Percentiles rank a stretch among this genome's conserved stretches.
phyloP scores from a whole-genome alignment of 495 filamentous ascomycete genomes.

The Entonaema liquescens region DNA sequence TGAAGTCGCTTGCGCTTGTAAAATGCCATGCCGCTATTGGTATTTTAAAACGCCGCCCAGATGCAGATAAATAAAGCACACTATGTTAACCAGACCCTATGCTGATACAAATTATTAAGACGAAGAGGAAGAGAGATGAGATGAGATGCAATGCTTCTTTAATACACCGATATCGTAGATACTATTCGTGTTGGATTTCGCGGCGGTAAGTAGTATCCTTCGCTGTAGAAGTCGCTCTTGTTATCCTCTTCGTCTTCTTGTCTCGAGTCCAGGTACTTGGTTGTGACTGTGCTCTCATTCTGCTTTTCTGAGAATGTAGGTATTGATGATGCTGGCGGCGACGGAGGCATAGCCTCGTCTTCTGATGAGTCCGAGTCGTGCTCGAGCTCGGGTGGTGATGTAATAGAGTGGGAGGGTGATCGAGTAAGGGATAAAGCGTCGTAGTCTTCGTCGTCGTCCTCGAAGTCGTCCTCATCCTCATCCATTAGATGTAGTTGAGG shows the following conservation, averaged over 20 bases:
- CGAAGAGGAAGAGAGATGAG: slow-evolving; percentile 37
- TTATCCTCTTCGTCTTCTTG: slow-evolving; percentile 47
- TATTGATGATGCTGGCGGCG: slow-evolving; percentile 73
- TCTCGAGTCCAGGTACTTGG: slow-evolving; percentile 56
- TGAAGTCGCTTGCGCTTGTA: slow-evolving; percentile 45
- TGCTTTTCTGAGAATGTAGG: slow-evolving; percentile 77
- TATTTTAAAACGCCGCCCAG: slow-evolving; percentile 57
- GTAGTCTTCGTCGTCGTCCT: slow-evolving; percentile 77
- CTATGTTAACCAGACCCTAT: slow-evolving; percentile 35
- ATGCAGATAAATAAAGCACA: slow-evolving; percentile 51
- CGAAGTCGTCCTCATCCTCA: slow-evolving; percentile 62
- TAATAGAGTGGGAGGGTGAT: slow-evolving; percentile 69
- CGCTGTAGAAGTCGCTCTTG: slow-evolving; percentile 64
- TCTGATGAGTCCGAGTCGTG: slow-evolving; percentile 72
- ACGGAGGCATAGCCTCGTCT: slow-evolving; percentile 81
- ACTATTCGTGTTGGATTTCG: slow-evolving; percentile 55
- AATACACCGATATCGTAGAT: slow-evolving; percentile 61
- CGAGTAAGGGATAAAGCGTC: slow-evolving; percentile 75
- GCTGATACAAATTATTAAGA: slow-evolving; percentile 42
- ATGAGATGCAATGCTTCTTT: slow-evolving; percentile 49
- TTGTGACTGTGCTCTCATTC: slow-evolving; percentile 61
- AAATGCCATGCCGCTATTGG: slow-evolving; percentile 49
- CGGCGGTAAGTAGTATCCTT: slow-evolving; percentile 68
- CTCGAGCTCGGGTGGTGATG: slow-evolving; percentile 79
- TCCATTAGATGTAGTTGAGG: slow-evolving; percentile 48